These are phyloP conservation scores for Fusarium papillatum DNA, from an alignment of 2,329 filamentous ascomycete genomes.

Conservation along the genomic window DNA sequence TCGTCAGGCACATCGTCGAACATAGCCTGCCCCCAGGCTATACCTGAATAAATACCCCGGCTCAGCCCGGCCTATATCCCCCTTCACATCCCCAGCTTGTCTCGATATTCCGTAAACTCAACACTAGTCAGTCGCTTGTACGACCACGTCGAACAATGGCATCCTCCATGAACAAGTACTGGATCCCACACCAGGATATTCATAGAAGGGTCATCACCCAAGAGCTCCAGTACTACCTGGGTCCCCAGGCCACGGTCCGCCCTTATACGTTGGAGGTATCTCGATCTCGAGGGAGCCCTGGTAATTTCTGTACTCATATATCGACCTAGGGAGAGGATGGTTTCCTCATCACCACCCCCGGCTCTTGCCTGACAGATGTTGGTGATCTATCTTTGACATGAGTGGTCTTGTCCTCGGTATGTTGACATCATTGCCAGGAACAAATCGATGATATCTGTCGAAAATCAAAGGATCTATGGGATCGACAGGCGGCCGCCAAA, in stretches of 20 bases:
- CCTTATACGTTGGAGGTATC: slow-evolving; percentile 69
- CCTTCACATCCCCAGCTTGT: slow-evolving; percentile 26
- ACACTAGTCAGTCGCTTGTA: slow-evolving; percentile 24
- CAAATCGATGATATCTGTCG: slow-evolving; percentile 74
- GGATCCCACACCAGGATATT: slow-evolving; percentile 71
- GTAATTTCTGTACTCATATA: slow-evolving; percentile 38
- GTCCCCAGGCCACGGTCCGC: slow-evolving; percentile 69
- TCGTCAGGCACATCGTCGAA: slow-evolving; percentile 37
- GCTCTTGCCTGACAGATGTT: slow-evolving; percentile 71
- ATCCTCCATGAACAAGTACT: slow-evolving; percentile 67
- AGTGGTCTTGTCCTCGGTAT: slow-evolving; percentile 9
- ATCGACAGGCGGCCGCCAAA: slow-evolving; percentile 65
- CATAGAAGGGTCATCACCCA: slow-evolving; percentile 72
- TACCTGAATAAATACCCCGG: slow-evolving; percentile 44
- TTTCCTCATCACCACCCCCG: slow-evolving; percentile 70
- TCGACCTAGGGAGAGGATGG: slow-evolving; percentile 69
- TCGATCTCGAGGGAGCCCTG: slow-evolving; percentile 35
- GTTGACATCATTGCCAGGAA: slow-evolving; percentile 57
- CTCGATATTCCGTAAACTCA: slow-evolving; percentile 20
- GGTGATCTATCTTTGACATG: slow-evolving; percentile 44
- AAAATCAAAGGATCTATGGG: slow-evolving; percentile 71
- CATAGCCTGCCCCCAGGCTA: slow-evolving; percentile 32
- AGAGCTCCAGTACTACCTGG: slow-evolving; percentile 70
- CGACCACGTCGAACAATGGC: slow-evolving; percentile 40
- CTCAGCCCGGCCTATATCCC: slow-evolving; percentile 24